phyloP scores from a whole-genome alignment of 257 asterid genomes.

The Asclepias syriaca region DNA sequence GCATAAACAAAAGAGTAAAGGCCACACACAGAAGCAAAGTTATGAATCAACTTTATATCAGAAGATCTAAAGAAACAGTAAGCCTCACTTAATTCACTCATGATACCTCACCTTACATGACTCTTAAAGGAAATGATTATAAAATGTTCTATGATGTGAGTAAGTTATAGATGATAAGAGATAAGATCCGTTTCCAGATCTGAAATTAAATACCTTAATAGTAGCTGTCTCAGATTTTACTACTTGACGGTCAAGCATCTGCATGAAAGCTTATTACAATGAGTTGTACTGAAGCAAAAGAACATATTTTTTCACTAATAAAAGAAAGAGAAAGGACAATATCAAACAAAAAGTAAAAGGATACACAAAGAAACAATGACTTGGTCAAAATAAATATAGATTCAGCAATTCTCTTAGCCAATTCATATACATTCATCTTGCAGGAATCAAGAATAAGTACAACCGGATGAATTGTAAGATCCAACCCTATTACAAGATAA shows the following conservation, averaged over 20 bases:
- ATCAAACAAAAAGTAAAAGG: neutral
- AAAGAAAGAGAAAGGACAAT: neutral
- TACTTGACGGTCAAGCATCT: constrained; percentile 88
- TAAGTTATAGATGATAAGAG: neutral
- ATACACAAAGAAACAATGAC: neutral
- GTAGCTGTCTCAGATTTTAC: constrained; percentile 93
- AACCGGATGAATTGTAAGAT: neutral
- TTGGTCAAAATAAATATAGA: neutral
- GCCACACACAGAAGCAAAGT: too few relatives aligned
- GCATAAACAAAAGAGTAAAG: neutral
- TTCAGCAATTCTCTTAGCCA: neutral
- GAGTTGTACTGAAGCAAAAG: neutral
- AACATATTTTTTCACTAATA: neutral
- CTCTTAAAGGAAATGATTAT: neutral
- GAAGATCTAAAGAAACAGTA: neutral
- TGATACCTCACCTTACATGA: neutral
- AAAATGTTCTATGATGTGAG: neutral
- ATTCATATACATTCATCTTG: neutral
- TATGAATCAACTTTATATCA: neutral
- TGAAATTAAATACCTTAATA: constrained; percentile 56
- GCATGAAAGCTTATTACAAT: constrained; percentile 19
- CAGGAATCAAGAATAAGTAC: neutral
- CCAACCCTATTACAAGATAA: neutral
- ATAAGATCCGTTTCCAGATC: neutral
- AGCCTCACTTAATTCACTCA: neutral